These are phyloP conservation scores for Hyaloperonospora arabidopsidis DNA, from an alignment of 352 stramenopile genomes.

Conservation along the genomic window DNA sequence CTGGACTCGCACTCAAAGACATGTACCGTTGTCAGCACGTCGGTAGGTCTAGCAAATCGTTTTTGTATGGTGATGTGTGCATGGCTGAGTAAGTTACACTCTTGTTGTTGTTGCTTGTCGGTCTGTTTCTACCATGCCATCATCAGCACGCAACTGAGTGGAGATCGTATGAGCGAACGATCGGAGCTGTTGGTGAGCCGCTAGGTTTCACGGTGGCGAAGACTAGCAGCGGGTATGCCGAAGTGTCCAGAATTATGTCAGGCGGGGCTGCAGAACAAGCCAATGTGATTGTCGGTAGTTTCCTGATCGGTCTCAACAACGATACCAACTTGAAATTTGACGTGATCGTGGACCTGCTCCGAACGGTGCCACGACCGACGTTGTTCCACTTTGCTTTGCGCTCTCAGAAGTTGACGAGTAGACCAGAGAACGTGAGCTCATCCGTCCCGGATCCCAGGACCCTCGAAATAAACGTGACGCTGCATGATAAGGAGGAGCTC, in stretches of 20 bases:
- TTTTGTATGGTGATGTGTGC: background rate
- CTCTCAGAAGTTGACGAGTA: slow-evolving; percentile 19
- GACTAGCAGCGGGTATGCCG: slow-evolving; percentile 52
- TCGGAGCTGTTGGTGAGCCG: slow-evolving; percentile 34
- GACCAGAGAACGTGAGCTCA: slow-evolving; percentile 32
- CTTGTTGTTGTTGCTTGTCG: slow-evolving; percentile 1
- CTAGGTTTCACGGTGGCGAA: slow-evolving; percentile 74
- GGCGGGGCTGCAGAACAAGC: slow-evolving; percentile 50
- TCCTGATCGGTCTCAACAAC: slow-evolving; percentile 60
- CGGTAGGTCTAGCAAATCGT: slow-evolving; percentile 19
- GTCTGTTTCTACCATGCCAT: slow-evolving; percentile 2
- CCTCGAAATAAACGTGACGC: slow-evolving; percentile 47
- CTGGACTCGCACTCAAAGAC: slow-evolving; percentile 56
- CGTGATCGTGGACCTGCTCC: slow-evolving; percentile 58
- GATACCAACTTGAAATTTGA: slow-evolving; percentile 58
- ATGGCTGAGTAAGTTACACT: background rate
- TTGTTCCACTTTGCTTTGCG: slow-evolving; percentile 61
- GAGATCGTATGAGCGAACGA: slow-evolving; percentile 53
- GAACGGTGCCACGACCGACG: slow-evolving; percentile 41
- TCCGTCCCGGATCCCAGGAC: slow-evolving; percentile 54
- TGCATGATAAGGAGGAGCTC: slow-evolving; percentile 49
- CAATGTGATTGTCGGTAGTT: slow-evolving; percentile 65
- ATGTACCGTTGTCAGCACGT: slow-evolving; percentile 36
- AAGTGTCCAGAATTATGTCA: slow-evolving; percentile 55
- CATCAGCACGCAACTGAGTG: slow-evolving; percentile 32